These are phyloP conservation scores for Kewa caespitosa DNA, from an alignment of 179 eudicot species.

Conservation along the genomic window DNA sequence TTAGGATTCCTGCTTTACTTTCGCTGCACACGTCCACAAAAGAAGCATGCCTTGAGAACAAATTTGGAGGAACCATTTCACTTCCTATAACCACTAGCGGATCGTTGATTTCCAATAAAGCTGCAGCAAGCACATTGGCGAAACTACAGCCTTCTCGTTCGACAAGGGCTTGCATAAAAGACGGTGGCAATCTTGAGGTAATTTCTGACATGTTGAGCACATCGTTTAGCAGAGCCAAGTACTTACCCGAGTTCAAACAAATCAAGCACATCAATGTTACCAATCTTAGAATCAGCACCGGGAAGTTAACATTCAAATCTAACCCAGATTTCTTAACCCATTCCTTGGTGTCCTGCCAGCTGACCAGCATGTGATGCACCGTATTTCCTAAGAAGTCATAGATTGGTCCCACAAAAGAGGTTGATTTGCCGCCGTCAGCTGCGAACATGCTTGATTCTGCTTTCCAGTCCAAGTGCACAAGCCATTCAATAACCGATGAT, in stretches of 20 bases:
- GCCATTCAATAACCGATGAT: constrained; percentile 36
- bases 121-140: constrained; percentile 38
- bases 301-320: constrained; percentile 22
- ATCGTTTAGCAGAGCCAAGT: constrained; percentile 22
- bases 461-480: constrained; percentile 20
- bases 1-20: not conserved
- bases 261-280: constrained; percentile 38
- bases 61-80: constrained; percentile 4
- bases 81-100: constrained; percentile 42
- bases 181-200: constrained; percentile 25
- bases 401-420: not conserved
- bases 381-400: constrained; percentile 20
- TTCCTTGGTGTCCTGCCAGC: constrained; percentile 10
- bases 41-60: constrained; percentile 27
- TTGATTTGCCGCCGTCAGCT: not conserved
- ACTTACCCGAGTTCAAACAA: constrained; percentile 26
- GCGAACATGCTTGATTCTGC: not conserved
- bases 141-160: constrained; percentile 14
- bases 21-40: constrained; percentile 32
- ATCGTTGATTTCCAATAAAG: constrained; percentile 39
- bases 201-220: constrained; percentile 26
- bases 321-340: constrained; percentile 28
- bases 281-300: constrained; percentile 33
- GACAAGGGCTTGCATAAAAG: constrained; percentile 28
- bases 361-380: constrained; percentile 19